A percentile compares a stretch with the other conserved stretches of the same genome.
Conservation (phyloP, 2,329 filamentous ascomycete genomes). For the Penicillium expansum region DNA sequence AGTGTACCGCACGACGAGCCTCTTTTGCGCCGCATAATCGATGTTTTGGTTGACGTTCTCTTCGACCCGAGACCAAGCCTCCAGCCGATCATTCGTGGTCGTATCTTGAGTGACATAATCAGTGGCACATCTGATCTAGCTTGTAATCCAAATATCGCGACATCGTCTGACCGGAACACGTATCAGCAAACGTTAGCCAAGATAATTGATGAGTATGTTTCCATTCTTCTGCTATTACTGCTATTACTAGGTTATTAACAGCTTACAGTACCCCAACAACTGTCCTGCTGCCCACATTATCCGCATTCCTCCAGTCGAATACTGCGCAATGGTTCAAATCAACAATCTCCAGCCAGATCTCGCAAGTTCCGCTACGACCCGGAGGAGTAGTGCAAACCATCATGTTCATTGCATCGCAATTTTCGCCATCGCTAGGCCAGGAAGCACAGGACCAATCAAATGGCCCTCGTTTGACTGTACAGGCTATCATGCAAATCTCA, state of each 20-base stretch:
- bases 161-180: constrained; percentile 12
- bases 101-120: constrained; percentile 43
- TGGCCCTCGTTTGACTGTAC: constrained; percentile 43
- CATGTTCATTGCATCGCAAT: constrained; percentile 43
- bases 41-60: constrained; percentile 30
- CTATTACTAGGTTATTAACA: constrained; percentile 12
- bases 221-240: not conserved
- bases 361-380: constrained; percentile 39
- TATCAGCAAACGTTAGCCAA: constrained; percentile 28
- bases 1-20: constrained; percentile 27
- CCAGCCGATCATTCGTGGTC: constrained; percentile 39
- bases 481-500: constrained; percentile 46
- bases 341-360: constrained; percentile 37
- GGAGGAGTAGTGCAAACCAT: constrained; percentile 45
- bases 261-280: constrained; percentile 36
- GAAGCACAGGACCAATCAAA: constrained; percentile 31
- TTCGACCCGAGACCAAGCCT: constrained; percentile 36
- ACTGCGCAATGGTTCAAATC: constrained; percentile 41
- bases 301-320: constrained; percentile 38
- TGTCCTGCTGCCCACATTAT: constrained; percentile 36
- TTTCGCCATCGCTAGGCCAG: constrained; percentile 40
- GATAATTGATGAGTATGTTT: constrained; percentile 37
- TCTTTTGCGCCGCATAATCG: constrained; percentile 34
- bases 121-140: constrained; percentile 40
- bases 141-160: constrained; percentile 33